Percentiles rank a stretch among this genome's conserved stretches.
These are phyloP conservation scores for Fraxinus platypoda DNA, from an alignment of 305 asterid species.

Conservation along the genomic window DNA sequence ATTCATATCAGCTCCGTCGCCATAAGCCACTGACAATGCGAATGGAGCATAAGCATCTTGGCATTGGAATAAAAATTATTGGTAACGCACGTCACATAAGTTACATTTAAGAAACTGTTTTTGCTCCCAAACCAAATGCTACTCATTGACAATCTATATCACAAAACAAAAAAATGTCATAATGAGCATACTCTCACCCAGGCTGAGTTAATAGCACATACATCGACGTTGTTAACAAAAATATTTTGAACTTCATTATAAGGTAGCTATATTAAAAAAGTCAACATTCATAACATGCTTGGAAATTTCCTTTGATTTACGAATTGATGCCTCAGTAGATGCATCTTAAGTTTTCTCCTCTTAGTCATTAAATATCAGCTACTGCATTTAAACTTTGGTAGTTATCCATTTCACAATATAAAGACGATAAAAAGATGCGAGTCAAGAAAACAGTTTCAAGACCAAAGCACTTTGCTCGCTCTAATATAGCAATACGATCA, in stretches of 20 bases:
- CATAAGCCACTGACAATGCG: constrained; percentile 31
- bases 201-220: neutral
- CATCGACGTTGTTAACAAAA: neutral
- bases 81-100: neutral
- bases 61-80: neutral
- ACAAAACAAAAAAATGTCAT: neutral
- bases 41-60: neutral
- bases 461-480: neutral
- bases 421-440: neutral
- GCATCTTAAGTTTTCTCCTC: neutral
- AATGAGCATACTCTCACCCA: neutral
- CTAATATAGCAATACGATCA: neutral
- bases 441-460: neutral
- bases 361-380: neutral
- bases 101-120: neutral
- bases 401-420: neutral
- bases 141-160: neutral
- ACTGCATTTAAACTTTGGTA: neutral
- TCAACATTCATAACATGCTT: neutral
- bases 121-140: neutral
- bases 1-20: constrained; percentile 56
- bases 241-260: neutral
- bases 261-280: neutral
- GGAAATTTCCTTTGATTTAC: neutral
- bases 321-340: neutral